A percentile compares a stretch with the other conserved stretches of the same genome.
phyloP scores from a whole-genome alignment of 257 asterid species.

The Solanum chmielewskii region DNA sequence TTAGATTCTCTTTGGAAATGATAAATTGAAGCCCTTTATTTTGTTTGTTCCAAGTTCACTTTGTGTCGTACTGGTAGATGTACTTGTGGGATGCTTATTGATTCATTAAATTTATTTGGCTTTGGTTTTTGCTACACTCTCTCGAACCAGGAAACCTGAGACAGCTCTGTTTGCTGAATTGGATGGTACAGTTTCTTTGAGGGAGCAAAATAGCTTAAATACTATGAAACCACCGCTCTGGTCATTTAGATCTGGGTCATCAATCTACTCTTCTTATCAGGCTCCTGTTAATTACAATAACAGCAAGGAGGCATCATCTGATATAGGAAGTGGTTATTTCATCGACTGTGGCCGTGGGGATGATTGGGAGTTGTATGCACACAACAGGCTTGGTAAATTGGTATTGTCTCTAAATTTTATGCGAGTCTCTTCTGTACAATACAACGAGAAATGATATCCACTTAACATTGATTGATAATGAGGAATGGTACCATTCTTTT shows the following conservation, averaged over 20 bases:
- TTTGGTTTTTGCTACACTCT: not conserved
- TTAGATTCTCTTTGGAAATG: not conserved
- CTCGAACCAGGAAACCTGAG: constrained; percentile 39
- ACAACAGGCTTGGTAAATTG: constrained; percentile 68
- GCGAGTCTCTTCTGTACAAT: not conserved
- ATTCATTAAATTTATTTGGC: not conserved
- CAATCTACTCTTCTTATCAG: constrained; percentile 84
- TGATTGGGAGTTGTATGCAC: constrained; percentile 81
- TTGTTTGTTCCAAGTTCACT: not conserved
- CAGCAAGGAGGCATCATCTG: constrained; percentile 43
- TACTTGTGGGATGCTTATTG: not conserved
- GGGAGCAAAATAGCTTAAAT: constrained; percentile 36
- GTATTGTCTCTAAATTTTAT: constrained; percentile 18
- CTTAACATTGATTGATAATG: not conserved
- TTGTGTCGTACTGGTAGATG: not conserved
- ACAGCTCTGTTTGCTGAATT: constrained; percentile 75
- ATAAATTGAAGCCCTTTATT: not conserved
- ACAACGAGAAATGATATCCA: not conserved
- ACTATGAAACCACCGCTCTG: constrained; percentile 65
- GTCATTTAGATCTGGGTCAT: constrained; percentile 77
- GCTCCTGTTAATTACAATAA: constrained; percentile 27
- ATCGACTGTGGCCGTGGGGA: constrained; percentile 90
- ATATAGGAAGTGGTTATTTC: constrained; percentile 45
- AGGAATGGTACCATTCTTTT: not conserved
- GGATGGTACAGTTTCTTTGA: constrained; percentile 69